Evolutionary conservation across 2,329 filamentous ascomycete genomes (phyloP).

Genomic region (Arachnomyces sp.): DNA sequence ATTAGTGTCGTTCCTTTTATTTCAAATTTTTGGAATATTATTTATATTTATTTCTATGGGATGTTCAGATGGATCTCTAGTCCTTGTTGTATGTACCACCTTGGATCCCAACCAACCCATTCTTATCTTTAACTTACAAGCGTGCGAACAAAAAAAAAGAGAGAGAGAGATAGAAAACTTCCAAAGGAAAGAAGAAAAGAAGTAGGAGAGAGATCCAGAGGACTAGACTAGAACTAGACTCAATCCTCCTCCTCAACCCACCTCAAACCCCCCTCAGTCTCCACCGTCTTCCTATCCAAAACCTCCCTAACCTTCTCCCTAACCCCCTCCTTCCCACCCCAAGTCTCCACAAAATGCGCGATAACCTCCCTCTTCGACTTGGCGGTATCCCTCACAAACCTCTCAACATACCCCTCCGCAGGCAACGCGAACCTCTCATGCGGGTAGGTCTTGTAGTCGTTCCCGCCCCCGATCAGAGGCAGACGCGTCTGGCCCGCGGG

Average conservation of each 20-base stretch:
- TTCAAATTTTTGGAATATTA: too few species aligned
- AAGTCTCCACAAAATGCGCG: constrained; percentile 51
- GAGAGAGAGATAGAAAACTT: background rate
- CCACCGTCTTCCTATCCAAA: constrained; percentile 51
- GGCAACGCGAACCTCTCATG: constrained; percentile 62
- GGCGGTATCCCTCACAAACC: constrained; percentile 34
- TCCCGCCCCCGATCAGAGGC: constrained; percentile 49
- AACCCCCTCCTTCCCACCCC: constrained; percentile 60
- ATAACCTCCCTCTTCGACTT: constrained; percentile 52
- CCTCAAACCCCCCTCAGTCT: constrained; percentile 16
- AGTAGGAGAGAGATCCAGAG: constrained; percentile 1
- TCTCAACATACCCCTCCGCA: constrained; percentile 50
- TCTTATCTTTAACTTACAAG: too few species aligned
- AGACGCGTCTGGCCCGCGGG: constrained; percentile 42
- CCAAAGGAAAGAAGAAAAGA: background rate
- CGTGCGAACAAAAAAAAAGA: background rate
- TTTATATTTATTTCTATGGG: too few species aligned
- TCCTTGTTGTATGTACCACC: too few species aligned
- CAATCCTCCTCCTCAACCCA: constrained; percentile 18
- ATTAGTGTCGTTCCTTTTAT: too few species aligned
- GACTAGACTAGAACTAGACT: background rate
- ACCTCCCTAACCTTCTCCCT: constrained; percentile 61
- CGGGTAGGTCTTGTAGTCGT: constrained; percentile 65
- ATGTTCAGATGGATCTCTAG: too few species aligned
- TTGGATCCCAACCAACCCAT: too few species aligned